Evolutionary conservation across 371 early-diverging fungal species (phyloP), one percentile per base, ranked within the genome.

Genomic region (Thermomucor indicae-seudaticae): DNA sequence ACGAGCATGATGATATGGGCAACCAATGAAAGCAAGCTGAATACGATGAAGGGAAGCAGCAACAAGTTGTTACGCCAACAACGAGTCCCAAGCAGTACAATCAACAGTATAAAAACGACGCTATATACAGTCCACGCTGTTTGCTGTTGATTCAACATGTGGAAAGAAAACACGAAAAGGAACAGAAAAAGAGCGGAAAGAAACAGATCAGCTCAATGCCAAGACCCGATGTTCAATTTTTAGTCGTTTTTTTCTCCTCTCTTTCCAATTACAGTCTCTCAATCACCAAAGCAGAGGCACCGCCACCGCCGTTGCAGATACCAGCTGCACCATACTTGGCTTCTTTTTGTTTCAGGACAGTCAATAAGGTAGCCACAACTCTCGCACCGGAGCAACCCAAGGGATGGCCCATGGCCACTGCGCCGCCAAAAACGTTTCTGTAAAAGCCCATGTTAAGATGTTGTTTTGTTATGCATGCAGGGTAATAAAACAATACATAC

Each of bases 331-430:
- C 97, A 55, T 85, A 78, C 63, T 89, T 87, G 37, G 83, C 92
- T 17, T 78, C 77, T 53, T 74, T 67, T 44, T 69, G 64, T 38
- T 79, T 70, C 50, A 97, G 79, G 11, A 93, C 88, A 25, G 75
- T 83, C 46, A 85, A 62, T 39, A 98, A 65, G 1, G 97, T 93
- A 17, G 84, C 86, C 29, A 97, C 79, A 43, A 99, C 89, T 58
- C 99, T 77, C 30, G 95, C 93, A 40, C 99, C 99, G 5, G 95
- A 93, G 70, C 93, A 92, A 14, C 98, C 98, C 32, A 99, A 81
- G 43, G 99, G 99, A 75, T 99, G 99, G 7, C 99, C 99, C 56
- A 97, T 79, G 1, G 95, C 93, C 28, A 98, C 97, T 41, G 98
- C 96, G 43, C 99, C 99, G 55, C 99, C 99, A 70, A 83, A 83